Percentiles rank a stretch among this genome's conserved stretches.
Conservation (phyloP, 2,329 filamentous ascomycete genomes). For the Chrysoporthe puriensis region DNA sequence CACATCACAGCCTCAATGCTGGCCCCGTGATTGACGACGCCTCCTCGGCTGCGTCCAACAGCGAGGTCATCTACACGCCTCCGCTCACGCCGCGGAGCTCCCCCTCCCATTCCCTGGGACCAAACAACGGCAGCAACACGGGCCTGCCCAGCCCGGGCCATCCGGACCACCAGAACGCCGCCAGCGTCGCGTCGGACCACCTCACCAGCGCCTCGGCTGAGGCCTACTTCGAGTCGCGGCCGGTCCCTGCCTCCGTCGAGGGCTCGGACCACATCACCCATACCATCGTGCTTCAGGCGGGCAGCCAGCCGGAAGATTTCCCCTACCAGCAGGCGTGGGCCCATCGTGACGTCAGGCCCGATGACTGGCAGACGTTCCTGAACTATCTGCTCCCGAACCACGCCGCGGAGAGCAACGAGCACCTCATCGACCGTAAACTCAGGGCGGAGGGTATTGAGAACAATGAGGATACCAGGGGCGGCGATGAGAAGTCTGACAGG, state of each 20-base stretch:
- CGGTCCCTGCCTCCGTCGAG: slow-evolving; percentile 28
- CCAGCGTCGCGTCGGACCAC: slow-evolving; percentile 34
- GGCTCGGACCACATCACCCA: slow-evolving; percentile 36
- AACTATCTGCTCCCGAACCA: slow-evolving; percentile 59
- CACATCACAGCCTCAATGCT: slow-evolving; percentile 39
- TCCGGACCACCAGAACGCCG: slow-evolving; percentile 29
- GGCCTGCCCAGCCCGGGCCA: slow-evolving; percentile 17
- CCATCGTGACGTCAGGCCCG: slow-evolving; percentile 48
- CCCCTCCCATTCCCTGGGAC: slow-evolving; percentile 19
- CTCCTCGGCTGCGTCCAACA: slow-evolving; percentile 46
- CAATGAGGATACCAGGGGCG: slow-evolving; percentile 34
- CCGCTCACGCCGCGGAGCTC: slow-evolving; percentile 51
- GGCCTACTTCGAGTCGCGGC: slow-evolving; percentile 54
- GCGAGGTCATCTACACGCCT: slow-evolving; percentile 55
- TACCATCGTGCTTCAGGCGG: slow-evolving; percentile 39
- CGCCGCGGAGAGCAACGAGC: slow-evolving; percentile 47
- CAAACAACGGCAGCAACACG: slow-evolving; percentile 16
- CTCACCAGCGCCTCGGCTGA: slow-evolving; percentile 40
- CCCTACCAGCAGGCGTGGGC: slow-evolving; percentile 46
- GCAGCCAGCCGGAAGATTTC: slow-evolving; percentile 47
- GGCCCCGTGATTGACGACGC: slow-evolving; percentile 38
- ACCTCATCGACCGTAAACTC: slow-evolving; percentile 53
- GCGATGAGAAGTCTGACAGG: slow-evolving; percentile 16
- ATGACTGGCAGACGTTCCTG: slow-evolving; percentile 64
- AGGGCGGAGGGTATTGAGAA: slow-evolving; percentile 43